Evolutionary conservation across 1,284 basidiomycete genomes (phyloP), one percentile per base, ranked within the genome.

Genomic region (Sporisorium reilianum): DNA sequence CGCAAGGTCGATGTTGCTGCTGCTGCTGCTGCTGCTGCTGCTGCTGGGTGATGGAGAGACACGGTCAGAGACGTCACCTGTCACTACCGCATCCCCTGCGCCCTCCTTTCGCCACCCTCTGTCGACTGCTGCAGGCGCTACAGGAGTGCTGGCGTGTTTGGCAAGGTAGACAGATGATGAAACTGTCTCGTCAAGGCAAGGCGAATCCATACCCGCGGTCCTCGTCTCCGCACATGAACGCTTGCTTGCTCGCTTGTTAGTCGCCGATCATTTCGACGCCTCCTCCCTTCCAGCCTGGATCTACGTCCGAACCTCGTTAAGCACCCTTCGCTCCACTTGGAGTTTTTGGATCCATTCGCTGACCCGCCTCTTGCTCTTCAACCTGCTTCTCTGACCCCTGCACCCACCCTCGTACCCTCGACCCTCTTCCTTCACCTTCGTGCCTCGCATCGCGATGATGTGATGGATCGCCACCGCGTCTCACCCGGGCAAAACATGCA

Each of bases 381-480:
- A 52, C 49, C 34, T 41, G 9, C 28, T 20, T 30, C 23, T 22
- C 11, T 25, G 16, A 14, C 50, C 50, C 50, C 28, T 54, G 44
- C 45, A 48, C 36, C 55, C 25, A 44, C 9, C 46, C 25, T 30
- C 5, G n/a, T 54, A 50, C 62, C 62, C 62, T 64, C 38, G 55
- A 54, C 51, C 62, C 62, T 64, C 28, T n/a, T n/a, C 30, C 26
- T 49, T 30, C n/a, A 9, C 20, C 22, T 25, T 45, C 48, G 28
- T 52, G 25, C 49, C 40, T 52, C 56, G 41, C 56, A 22, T 59
- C 34, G 30, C 34, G 55, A 64, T 58, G 62, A 58, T 64, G 62
- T 54, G 55, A 42, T 58, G 30, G 28, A n/a, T 38, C 23, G 50
- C 55, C 55, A 34, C 32, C 38, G 48, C 30, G 23, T 30, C 23